Percentiles rank a stretch among this genome's conserved stretches.
phyloP scores from a whole-genome alignment of 225 moss, liverwort and hornwort species.

The Sphagnum contortum region DNA sequence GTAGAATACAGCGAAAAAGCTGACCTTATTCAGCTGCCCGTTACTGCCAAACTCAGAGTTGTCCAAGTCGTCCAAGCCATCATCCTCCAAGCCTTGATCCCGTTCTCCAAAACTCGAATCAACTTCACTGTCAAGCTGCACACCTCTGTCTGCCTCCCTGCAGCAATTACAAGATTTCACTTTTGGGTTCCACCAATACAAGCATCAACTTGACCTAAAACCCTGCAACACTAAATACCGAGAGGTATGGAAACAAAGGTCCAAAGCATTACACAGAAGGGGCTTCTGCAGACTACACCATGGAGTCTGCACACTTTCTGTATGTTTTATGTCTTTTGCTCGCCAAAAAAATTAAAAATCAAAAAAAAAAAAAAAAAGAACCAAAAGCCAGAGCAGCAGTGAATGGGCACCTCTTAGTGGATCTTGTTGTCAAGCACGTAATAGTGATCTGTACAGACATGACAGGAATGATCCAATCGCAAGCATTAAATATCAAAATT shows the following conservation, averaged over 20 bases:
- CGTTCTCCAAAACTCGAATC: conserved; percentile 46
- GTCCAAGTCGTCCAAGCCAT: conserved; percentile 57
- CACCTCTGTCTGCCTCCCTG: conserved; percentile 25
- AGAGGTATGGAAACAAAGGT: too few species aligned
- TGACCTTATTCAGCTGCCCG: too few species aligned
- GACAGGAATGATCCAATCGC: not conserved
- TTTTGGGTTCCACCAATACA: too few species aligned
- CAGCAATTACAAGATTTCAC: too few species aligned
- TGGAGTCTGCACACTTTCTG: too few species aligned
- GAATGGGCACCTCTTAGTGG: conserved; percentile 43
- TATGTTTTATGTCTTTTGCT: too few species aligned
- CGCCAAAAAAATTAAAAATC: too few species aligned
- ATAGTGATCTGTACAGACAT: conserved; percentile 54
- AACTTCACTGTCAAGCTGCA: conserved; percentile 28
- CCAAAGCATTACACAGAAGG: too few species aligned
- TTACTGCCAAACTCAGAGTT: conserved; percentile 14
- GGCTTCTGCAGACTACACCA: too few species aligned
- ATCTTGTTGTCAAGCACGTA: conserved; percentile 73
- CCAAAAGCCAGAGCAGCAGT: conserved; percentile 3
- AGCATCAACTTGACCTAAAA: too few species aligned
- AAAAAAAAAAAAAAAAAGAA: not conserved
- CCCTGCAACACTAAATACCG: too few species aligned
- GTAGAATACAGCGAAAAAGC: too few species aligned
- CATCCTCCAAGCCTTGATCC: conserved; percentile 51
- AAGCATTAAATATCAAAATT: not conserved